Percentiles rank a stretch among this genome's conserved stretches.
Conservation (phyloP, 257 asterid species). For the Ehretia macrophylla region DNA sequence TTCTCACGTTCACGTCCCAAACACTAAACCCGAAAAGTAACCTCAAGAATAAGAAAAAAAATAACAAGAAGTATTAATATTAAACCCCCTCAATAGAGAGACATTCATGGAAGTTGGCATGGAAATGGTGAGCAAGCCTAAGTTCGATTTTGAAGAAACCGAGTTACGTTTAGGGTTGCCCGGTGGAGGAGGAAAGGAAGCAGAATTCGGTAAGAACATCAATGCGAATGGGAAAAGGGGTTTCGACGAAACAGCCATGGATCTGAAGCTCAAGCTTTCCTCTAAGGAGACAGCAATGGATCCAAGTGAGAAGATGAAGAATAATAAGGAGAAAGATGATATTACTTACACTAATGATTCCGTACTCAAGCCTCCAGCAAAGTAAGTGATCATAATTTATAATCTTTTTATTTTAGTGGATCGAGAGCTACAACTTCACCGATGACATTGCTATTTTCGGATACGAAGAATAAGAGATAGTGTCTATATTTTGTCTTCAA, state of each 20-base stretch:
- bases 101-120: not conserved
- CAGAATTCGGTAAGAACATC: not conserved
- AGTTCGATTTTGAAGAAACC: slow-evolving; percentile 24
- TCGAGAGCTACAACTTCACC: too few relatives aligned
- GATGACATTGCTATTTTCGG: too few relatives aligned
- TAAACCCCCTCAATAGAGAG: not conserved
- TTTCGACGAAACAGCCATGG: slow-evolving; percentile 14
- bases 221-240: slow-evolving; percentile 24
- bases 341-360: slow-evolving; percentile 11
- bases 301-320: not conserved
- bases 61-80: too few relatives aligned
- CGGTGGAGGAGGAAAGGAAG: slow-evolving; percentile 17
- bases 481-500: too few relatives aligned
- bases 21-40: not conserved
- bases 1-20: not conserved
- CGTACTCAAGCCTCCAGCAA: slow-evolving; percentile 62
- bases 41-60: too few relatives aligned
- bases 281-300: slow-evolving; percentile 20
- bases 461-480: too few relatives aligned
- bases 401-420: not conserved
- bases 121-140: slow-evolving; percentile 8
- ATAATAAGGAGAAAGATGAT: slow-evolving; percentile 18
- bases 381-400: slow-evolving; percentile 30
- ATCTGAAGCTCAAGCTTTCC: slow-evolving; percentile 33
- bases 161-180: slow-evolving; percentile 29